Evolutionary conservation across 306 rosid species (phyloP).

Genomic region (Malus fusca): DNA sequence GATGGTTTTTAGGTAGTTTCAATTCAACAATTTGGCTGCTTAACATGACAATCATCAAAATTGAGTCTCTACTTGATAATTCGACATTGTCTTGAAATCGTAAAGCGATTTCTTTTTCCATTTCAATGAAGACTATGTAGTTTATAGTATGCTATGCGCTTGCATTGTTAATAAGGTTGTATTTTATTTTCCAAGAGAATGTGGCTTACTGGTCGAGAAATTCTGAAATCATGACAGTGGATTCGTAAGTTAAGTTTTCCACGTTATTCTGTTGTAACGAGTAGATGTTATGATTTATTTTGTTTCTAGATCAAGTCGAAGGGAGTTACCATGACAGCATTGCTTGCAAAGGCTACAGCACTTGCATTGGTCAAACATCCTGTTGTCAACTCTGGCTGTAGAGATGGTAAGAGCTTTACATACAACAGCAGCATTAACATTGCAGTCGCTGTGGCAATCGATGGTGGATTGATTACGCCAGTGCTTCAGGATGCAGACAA

Average conservation of each 20-base stretch:
- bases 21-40: not conserved
- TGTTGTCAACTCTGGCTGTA: constrained; percentile 79
- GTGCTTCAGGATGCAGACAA: constrained; percentile 95
- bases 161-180: not conserved
- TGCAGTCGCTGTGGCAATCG: constrained; percentile 90
- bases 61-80: not conserved
- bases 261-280: not conserved
- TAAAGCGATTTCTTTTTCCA: not conserved
- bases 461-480: constrained; percentile 88
- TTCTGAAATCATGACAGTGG: not conserved
- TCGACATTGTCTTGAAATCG: constrained; percentile 4
- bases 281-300: not conserved
- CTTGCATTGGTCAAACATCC: constrained; percentile 86
- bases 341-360: constrained; percentile 98
- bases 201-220: not conserved
- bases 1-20: not conserved
- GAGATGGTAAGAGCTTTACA: constrained; percentile 93
- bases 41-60: not conserved
- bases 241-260: not conserved
- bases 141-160: not conserved
- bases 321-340: constrained; percentile 99
- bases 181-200: not conserved
- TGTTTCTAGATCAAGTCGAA: constrained; percentile 63
- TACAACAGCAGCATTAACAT: constrained; percentile 81
- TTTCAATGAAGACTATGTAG: not conserved